These are phyloP conservation scores for Aspergillus melleus DNA, from an alignment of 2,329 filamentous ascomycete genomes.

Conservation along the genomic window DNA sequence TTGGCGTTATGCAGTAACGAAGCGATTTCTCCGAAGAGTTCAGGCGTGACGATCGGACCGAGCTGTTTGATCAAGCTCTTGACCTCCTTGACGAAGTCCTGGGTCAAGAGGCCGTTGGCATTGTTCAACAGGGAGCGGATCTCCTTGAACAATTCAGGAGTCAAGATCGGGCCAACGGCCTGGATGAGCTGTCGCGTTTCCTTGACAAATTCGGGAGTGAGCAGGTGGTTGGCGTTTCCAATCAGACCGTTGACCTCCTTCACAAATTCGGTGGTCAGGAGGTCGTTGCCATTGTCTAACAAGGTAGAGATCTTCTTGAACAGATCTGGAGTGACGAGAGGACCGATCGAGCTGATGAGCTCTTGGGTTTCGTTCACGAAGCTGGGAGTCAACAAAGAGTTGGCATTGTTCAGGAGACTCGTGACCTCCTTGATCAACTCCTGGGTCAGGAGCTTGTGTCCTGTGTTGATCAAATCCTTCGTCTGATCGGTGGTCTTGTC, in stretches of 20 bases:
- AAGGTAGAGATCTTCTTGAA: conserved; percentile 17
- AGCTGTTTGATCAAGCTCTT: conserved; percentile 20
- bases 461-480: conserved; percentile 28
- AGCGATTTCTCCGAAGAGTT: conserved; percentile 19
- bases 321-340: conserved; percentile 16
- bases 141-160: conserved; percentile 24
- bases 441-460: conserved; percentile 24
- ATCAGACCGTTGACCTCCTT: conserved; percentile 33
- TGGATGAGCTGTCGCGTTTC: conserved; percentile 26
- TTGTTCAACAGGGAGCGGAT: conserved; percentile 9
- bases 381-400: conserved; percentile 17
- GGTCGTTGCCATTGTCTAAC: conserved; percentile 20
- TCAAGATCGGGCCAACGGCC: conserved; percentile 29
- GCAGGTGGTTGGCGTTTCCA: conserved; percentile 28
- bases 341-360: conserved; percentile 20
- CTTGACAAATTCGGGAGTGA: conserved; percentile 28
- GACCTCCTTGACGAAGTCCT: conserved; percentile 27
- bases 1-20: conserved; percentile 9
- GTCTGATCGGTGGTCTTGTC: conserved; percentile 32
- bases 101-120: conserved; percentile 11
- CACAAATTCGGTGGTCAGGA: conserved; percentile 24
- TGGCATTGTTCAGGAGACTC: conserved; percentile 19
- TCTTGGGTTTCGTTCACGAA: conserved; percentile 27
- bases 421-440: conserved; percentile 27
- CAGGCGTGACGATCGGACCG: conserved; percentile 20